Evolutionary conservation across 257 asterid species (phyloP).

Genomic region (Ballota nigra): DNA sequence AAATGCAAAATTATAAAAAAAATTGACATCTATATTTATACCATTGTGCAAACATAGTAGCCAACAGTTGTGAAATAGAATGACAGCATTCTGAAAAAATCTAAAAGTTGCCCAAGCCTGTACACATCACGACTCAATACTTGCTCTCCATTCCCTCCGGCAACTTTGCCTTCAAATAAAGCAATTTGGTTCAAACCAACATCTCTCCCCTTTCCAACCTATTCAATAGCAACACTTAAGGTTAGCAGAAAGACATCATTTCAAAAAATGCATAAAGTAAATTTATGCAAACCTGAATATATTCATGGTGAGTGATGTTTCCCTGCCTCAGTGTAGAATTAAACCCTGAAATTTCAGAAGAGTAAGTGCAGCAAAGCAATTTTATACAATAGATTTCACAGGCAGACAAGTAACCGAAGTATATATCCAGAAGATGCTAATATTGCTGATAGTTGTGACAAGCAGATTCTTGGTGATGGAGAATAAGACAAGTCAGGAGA

Average conservation of each 20-base stretch:
- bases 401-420: not conserved
- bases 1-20: conserved; percentile 8
- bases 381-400: conserved; percentile 12
- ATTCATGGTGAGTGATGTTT: conserved; percentile 95
- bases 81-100: conserved; percentile 94
- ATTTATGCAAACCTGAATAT: conserved; percentile 54
- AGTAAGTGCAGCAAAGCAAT: conserved; percentile 21
- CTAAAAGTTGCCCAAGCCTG: conserved; percentile 95
- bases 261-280: conserved; percentile 11
- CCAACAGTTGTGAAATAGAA: conserved; percentile 96
- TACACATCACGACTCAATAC: conserved; percentile 96
- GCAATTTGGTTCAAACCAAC: conserved; percentile 99
- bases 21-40: conserved; percentile 28
- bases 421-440: conserved; percentile 14
- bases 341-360: conserved; percentile 61
- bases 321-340: conserved; percentile 98
- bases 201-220: conserved; percentile 99
- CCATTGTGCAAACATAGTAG: conserved; percentile 97
- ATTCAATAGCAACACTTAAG: conserved; percentile 26
- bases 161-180: conserved; percentile 95
- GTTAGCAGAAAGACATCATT: conserved; percentile 5
- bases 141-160: conserved; percentile 99
- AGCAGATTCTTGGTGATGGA: not conserved
- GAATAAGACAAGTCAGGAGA: not conserved
- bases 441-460: conserved; percentile 2